These are phyloP conservation scores for Garcia nutans DNA, from an alignment of 345 rosid genomes.

Conservation along the genomic window DNA sequence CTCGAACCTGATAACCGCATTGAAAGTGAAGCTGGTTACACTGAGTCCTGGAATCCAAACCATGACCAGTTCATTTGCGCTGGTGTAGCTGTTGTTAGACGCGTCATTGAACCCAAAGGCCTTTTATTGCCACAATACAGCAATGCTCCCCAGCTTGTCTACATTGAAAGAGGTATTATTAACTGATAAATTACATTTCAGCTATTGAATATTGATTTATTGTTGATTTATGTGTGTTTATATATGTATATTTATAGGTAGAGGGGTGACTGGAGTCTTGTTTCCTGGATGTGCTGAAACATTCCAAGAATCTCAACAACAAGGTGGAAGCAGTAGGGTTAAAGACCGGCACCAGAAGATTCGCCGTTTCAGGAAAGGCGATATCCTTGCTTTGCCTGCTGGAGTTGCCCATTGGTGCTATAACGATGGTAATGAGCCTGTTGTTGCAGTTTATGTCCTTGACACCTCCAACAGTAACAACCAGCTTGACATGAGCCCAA, in stretches of 20 bases:
- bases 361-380: conserved; percentile 31
- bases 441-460: conserved; percentile 25
- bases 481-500: conserved; percentile 39
- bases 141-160: conserved; percentile 44
- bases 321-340: conserved; percentile 16
- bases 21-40: conserved; percentile 49
- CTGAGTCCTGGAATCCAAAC: conserved; percentile 54
- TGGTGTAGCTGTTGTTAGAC: conserved; percentile 45
- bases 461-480: conserved; percentile 29
- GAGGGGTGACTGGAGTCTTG: conserved; percentile 41
- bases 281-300: conserved; percentile 76
- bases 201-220: neutral
- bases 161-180: conserved; percentile 42
- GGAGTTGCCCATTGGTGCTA: conserved; percentile 38
- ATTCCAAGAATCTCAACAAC: conserved; percentile 29
- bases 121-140: conserved; percentile 32
- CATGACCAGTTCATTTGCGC: conserved; percentile 59
- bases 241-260: conserved; percentile 37
- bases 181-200: too few relatives aligned
- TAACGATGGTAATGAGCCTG: conserved; percentile 37
- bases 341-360: conserved; percentile 42
- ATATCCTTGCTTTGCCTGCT: conserved; percentile 33
- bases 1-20: conserved; percentile 48
- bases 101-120: conserved; percentile 45
- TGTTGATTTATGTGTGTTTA: neutral